Evolutionary conservation across 176 grass and related monocot species (phyloP), one percentile per base, ranked within the genome.

Genomic region (Neostapfia colusana): DNA sequence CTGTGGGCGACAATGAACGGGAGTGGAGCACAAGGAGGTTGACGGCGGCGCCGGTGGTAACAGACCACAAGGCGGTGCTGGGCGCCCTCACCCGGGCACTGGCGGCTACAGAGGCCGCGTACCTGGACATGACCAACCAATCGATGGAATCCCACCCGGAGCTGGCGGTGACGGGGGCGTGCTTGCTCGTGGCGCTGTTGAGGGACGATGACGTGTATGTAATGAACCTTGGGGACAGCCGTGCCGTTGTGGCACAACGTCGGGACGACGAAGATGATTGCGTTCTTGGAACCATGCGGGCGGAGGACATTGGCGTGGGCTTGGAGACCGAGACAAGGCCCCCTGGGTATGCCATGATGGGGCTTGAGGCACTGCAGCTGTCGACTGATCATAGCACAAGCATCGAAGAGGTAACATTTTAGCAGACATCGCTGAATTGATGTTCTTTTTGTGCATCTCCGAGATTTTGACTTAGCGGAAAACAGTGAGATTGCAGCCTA

Each of bases 151-250:
- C 82, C 53, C 92, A 97, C 66, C 93, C 93, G 7, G 93, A 97
- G 74, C 65, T 97, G 24, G 93, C 93, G 1, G 84, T 97, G 60
- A 97, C 85, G 13, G 93, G 93, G 42, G 92, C 93, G 0, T 97
- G 93, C 65, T 64, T 93, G 83, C 93, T 97, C 13, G 93, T 89
- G 76, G 78, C 79, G 4, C 80, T 97, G 63, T 75, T 97, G 65
- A 93, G 88, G 65, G 93, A 93, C 31, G 88, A 97, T 23, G 81
- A 97, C 44, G 88, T 97, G 40, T 97, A 97, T 81, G 93, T 97
- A 8, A 97, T 97, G 93, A 97, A 97, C 85, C 85, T 97, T 62
- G 93, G 93, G 65, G 93, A 97, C 62, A 97, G 93, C 75, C 86
- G 93, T 5, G 88, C 88, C 60, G 50, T 97, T 63, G 82, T 93